Percentiles rank a stretch among this genome's conserved stretches.
Conservation (phyloP, 1,284 basidiomycete genomes). For the Amylostereum areolatum region DNA sequence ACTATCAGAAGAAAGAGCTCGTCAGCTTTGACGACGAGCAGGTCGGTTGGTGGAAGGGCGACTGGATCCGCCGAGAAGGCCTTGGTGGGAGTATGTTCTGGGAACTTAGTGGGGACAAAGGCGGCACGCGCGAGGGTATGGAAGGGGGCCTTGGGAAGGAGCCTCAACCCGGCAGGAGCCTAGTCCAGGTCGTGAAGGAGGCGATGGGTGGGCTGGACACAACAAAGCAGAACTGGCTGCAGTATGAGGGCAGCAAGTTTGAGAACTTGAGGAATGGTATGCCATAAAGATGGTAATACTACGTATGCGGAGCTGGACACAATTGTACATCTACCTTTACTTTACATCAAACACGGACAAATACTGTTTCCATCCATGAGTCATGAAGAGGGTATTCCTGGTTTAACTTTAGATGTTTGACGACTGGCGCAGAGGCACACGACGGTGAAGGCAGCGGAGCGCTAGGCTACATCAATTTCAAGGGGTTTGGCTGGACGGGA, state of each 20-base stretch:
- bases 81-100: conserved; percentile 84
- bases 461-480: too few relatives aligned
- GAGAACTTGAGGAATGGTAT: conserved; percentile 74
- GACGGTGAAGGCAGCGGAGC: too few relatives aligned
- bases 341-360: too few relatives aligned
- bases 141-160: conserved; percentile 64
- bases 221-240: conserved; percentile 59
- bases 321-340: too few relatives aligned
- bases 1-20: conserved; percentile 65
- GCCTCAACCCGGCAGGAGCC: conserved; percentile 50
- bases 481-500: too few relatives aligned
- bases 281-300: conserved; percentile 18
- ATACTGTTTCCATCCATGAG: too few relatives aligned
- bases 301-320: too few relatives aligned
- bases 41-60: conserved; percentile 65
- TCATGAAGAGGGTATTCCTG: too few relatives aligned
- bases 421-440: too few relatives aligned
- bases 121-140: conserved; percentile 56
- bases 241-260: conserved; percentile 66
- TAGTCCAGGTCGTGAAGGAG: conserved; percentile 65
- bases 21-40: conserved; percentile 75
- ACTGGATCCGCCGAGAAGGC: conserved; percentile 66
- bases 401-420: too few relatives aligned
- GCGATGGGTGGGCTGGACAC: conserved; percentile 68
- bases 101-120: conserved; percentile 82